A percentile compares a stretch with the other conserved stretches of the same genome.
phyloP scores from a whole-genome alignment of 805 yeast species.

The Torulaspora franciscae region DNA sequence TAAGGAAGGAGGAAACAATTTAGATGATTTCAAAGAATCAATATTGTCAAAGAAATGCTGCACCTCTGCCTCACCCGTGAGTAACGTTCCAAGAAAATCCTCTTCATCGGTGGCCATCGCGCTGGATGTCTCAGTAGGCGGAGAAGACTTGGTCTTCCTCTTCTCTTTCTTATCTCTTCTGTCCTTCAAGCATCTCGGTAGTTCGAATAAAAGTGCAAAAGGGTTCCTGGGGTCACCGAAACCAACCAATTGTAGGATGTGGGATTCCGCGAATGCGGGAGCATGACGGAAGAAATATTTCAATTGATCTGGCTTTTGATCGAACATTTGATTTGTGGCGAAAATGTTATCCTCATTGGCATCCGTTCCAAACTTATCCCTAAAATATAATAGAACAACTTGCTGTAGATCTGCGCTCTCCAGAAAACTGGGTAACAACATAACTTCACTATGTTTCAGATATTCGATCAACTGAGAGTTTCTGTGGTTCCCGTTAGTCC shows the following conservation, averaged over 20 bases:
- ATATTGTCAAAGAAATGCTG: constrained; percentile 27
- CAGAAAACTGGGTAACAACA: constrained; percentile 54
- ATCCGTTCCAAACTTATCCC: constrained; percentile 60
- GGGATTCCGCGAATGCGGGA: constrained; percentile 69
- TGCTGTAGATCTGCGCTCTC: constrained; percentile 51
- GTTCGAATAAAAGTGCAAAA: constrained; percentile 65
- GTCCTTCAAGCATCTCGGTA: constrained; percentile 68
- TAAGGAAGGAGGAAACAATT: constrained; percentile 23
- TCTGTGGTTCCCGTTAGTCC: constrained; percentile 29
- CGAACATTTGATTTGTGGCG: constrained; percentile 40
- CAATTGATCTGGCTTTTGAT: constrained; percentile 36
- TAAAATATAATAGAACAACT: constrained; percentile 58
- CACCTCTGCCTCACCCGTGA: background rate
- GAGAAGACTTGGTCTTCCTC: constrained; percentile 36
- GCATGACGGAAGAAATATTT: constrained; percentile 76
- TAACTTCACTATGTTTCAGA: constrained; percentile 57
- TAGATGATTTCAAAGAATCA: constrained; percentile 25
- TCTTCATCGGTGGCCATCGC: constrained; percentile 15
- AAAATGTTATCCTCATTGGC: constrained; percentile 60
- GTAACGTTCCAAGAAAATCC: background rate
- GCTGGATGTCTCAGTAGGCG: constrained; percentile 11
- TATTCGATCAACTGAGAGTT: constrained; percentile 35
- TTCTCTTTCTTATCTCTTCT: constrained; percentile 68
- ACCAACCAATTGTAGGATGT: constrained; percentile 68
- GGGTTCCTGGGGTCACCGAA: constrained; percentile 74